These are phyloP conservation scores for Pluteus cervinus DNA, from an alignment of 768 basidiomycete genomes.

Conservation along the genomic window DNA sequence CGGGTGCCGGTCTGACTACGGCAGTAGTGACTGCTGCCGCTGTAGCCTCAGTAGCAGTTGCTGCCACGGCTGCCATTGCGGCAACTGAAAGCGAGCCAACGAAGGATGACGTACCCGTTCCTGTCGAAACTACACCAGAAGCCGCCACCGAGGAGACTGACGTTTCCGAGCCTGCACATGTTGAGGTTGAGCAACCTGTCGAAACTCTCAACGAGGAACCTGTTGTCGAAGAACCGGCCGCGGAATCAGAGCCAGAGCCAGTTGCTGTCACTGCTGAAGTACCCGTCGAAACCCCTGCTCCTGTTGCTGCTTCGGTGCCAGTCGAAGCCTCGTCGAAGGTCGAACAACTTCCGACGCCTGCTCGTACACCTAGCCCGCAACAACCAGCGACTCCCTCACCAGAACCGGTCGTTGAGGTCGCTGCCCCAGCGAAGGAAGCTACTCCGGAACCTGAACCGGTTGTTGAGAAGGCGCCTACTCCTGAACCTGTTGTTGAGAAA, in stretches of 20 bases:
- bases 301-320: constrained; percentile 7
- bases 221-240: constrained; percentile 8
- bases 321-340: constrained; percentile 6
- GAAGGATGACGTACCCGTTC: constrained; percentile 4
- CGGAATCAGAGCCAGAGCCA: constrained; percentile 9
- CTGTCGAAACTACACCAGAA: constrained; percentile 8
- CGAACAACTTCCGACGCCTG: no score
- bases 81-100: no score
- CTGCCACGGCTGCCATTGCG: no score
- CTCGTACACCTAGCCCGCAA: no score
- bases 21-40: constrained; percentile 16
- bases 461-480: constrained; percentile 4
- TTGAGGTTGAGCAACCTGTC: neutral
- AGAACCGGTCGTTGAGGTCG: constrained; percentile 2
- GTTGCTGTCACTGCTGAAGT: constrained; percentile 12
- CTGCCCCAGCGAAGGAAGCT: constrained; percentile 3
- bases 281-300: constrained; percentile 11
- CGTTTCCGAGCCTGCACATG: constrained; percentile 2
- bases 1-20: constrained; percentile 14
- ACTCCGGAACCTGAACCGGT: constrained; percentile 2
- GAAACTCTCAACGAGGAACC: constrained; percentile 1
- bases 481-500: constrained; percentile 3
- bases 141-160: constrained; percentile 5
- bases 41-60: no score
- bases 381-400: neutral